Conservation (phyloP, 495 filamentous ascomycete species). For the Thermochaetoides thermophila region DNA sequence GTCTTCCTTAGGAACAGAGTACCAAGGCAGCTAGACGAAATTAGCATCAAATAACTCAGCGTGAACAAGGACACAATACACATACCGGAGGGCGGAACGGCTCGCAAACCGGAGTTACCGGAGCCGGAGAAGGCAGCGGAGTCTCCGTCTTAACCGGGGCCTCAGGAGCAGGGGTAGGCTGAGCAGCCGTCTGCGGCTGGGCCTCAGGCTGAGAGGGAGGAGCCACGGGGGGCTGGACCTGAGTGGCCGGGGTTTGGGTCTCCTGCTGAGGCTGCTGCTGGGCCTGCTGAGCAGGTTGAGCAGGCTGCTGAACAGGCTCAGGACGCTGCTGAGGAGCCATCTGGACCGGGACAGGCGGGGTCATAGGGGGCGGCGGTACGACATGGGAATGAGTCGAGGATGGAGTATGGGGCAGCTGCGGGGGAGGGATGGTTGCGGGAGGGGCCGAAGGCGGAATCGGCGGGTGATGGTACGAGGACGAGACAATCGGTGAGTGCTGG, state of each 20-base stretch:
- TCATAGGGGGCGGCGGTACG: conserved; percentile 22
- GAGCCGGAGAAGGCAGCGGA: conserved; percentile 3
- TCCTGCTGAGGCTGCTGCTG: conserved; percentile 2
- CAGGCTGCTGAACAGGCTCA: conserved; percentile 1
- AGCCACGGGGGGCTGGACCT: not conserved
- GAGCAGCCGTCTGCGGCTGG: not conserved
- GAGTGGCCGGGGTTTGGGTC: conserved; percentile 1
- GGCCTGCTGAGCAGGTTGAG: conserved; percentile 1
- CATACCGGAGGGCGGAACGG: conserved; percentile 55
- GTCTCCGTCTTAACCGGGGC: not conserved
- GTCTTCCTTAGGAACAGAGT: conserved; percentile 49
- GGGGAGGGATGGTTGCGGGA: conserved; percentile 12
- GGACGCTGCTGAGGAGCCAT: not conserved
- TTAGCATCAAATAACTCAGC: no score
- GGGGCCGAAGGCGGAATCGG: conserved; percentile 25
- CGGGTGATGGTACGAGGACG: conserved; percentile 23
- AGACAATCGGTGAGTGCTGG: conserved; percentile 27
- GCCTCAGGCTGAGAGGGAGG: not conserved
- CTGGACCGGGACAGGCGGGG: conserved; percentile 17
- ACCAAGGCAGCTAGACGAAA: conserved; percentile 62
- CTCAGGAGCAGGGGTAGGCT: not conserved
- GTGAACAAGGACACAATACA: conserved; percentile 10
- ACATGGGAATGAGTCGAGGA: conserved; percentile 26
- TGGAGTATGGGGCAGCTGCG: conserved; percentile 27
- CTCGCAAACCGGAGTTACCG: conserved; percentile 1